Conservation (phyloP, 352 stramenopile species). For the Salisapilia sapeloensis region DNA sequence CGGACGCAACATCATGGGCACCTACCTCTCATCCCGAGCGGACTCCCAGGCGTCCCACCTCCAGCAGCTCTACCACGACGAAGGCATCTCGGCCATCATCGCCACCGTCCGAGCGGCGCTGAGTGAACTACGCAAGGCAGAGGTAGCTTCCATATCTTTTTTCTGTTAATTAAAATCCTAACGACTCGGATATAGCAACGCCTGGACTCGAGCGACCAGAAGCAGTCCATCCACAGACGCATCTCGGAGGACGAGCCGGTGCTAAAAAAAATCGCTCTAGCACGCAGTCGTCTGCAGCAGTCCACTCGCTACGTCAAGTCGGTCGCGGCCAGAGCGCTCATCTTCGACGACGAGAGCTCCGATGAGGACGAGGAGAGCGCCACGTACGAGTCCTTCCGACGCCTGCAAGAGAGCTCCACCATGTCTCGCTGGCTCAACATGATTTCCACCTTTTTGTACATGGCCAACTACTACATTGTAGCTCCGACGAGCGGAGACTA, state of each 20-base stretch:
- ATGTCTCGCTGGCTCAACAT: conserved; percentile 87
- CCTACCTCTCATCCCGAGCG: conserved; percentile 62
- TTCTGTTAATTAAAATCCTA: background rate
- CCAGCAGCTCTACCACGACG: conserved; percentile 75
- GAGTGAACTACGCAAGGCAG: conserved; percentile 29
- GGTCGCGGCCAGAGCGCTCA: conserved; percentile 60
- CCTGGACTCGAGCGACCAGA: background rate
- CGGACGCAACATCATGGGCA: conserved; percentile 72
- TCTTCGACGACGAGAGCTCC: conserved; percentile 67
- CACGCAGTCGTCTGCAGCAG: conserved; percentile 45
- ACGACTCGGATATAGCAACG: background rate
- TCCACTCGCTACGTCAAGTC: conserved; percentile 76
- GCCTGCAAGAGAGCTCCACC: conserved; percentile 22
- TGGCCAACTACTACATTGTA: conserved; percentile 98
- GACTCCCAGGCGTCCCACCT: conserved; percentile 72
- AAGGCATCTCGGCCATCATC: conserved; percentile 77
- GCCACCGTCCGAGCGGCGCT: conserved; percentile 57
- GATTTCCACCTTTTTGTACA: conserved; percentile 91
- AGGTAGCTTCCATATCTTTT: no score
- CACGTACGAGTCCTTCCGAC: conserved; percentile 34
- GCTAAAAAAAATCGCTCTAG: conserved; percentile 46
- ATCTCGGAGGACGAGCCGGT: conserved; percentile 71
- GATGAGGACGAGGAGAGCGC: conserved; percentile 51
- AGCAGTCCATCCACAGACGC: conserved; percentile 10
- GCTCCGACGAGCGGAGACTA: conserved; percentile 89